Base-by-base conservation (phyloP, 768 basidiomycete species). In the Dendrothele bispora region DNA sequence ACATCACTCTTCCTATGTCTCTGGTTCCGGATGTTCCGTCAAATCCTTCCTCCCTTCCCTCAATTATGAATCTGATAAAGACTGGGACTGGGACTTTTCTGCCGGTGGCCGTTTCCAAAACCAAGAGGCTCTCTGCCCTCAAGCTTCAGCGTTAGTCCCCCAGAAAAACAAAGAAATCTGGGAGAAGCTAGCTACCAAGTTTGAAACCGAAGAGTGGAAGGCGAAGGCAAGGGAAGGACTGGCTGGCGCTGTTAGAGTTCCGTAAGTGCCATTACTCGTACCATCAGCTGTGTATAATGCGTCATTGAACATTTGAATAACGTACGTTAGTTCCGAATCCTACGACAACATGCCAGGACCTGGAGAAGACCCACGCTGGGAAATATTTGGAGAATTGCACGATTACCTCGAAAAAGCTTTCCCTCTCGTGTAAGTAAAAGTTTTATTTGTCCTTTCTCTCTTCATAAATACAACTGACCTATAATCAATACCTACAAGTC, bases 171-270 rank as follows among this genome's bases (percentile, higher is more conserved):
- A 63, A 60, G 59, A 50, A 22, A 21, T 54, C 4, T 58, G 54
- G 58, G 39, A 36, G 17, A 34, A 49, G 18, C 32, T 56, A 27
- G 34, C n/a, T 12, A 30, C 20, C 15, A 26, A 15, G 11, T 47
- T 62, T 39, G 46, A 43, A 11, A 62, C 62, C 4, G 50, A 57
- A 10, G 57, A 37, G 15, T 71, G 65, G 55, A 58, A 61, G 49
- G 36, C n/a, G 2, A 57, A 58, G 35, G 65, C 65, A 2, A 57
- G 64, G 21, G 56, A 60, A 20, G 66, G 63, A 60, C 61, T 72
- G 25, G 59, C 60, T 29, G 65, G 60, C 4, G 70, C 70, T 22
- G 63, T 72, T 15, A 43, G 54, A 32, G 57, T 72, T 24, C 66
- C 63, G 45, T 64, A 36, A 52, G 59, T 54, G 5, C 10, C 4